phyloP scores from a whole-genome alignment of 441 rosid species.

The Macaranga tanarius region DNA sequence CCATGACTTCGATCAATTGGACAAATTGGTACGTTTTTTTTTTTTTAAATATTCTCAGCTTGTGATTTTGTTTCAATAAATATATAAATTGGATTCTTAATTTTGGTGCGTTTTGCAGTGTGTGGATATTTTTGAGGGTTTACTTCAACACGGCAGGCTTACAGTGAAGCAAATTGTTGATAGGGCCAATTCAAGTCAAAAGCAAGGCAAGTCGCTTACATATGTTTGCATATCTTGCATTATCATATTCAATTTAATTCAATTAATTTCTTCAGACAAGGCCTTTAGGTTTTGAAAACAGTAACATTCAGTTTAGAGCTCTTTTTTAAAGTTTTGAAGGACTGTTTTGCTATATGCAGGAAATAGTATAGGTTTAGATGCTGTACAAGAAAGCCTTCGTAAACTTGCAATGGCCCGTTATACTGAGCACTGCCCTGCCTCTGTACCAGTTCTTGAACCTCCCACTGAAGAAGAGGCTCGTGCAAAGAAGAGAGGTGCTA shows the following conservation, averaged over 20 bases:
- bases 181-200: constrained; percentile 42
- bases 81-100: background rate
- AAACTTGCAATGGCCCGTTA: constrained; percentile 60
- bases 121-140: constrained; percentile 57
- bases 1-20: constrained; percentile 48
- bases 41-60: background rate
- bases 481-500: constrained; percentile 56
- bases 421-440: constrained; percentile 76
- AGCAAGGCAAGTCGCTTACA: constrained; percentile 39
- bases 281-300: background rate
- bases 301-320: background rate
- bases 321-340: background rate
- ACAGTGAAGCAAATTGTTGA: constrained; percentile 70
- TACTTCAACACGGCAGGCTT: constrained; percentile 88
- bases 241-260: too few relatives aligned
- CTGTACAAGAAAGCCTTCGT: constrained; percentile 47
- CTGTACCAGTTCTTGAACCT: constrained; percentile 62
- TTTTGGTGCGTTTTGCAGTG: constrained; percentile 37
- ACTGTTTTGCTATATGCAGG: constrained; percentile 25
- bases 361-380: constrained; percentile 35
- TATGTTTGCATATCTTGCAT: background rate
- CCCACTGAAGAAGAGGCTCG: constrained; percentile 50
- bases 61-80: background rate
- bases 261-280: too few relatives aligned
- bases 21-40: constrained; percentile 19